Percentiles rank a stretch among this genome's conserved stretches.
Conservation (phyloP, 192 early-diverging fungal genomes). For the Geranomyces michiganensis region DNA sequence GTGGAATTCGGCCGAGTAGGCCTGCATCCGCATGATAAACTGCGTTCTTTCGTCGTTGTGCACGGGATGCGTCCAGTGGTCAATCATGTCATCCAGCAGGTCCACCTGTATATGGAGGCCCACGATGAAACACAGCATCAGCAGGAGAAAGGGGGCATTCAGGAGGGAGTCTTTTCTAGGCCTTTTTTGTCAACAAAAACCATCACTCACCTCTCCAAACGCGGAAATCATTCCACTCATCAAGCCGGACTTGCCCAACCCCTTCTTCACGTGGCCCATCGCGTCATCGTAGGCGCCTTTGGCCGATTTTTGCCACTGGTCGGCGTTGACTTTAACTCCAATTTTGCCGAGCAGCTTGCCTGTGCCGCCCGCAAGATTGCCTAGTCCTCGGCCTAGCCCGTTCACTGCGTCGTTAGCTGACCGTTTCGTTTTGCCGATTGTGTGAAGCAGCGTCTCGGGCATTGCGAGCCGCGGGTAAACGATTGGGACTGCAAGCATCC, state of each 20-base stretch:
- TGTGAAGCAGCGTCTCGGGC: slow-evolving; percentile 18
- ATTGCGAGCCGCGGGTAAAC: slow-evolving; percentile 66
- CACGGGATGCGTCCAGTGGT: slow-evolving; percentile 64
- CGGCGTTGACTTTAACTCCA: slow-evolving; percentile 24
- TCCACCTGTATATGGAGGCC: no score
- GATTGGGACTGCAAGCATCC: slow-evolving; percentile 74
- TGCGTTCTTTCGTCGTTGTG: slow-evolving; percentile 72
- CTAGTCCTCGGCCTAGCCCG: slow-evolving; percentile 11
- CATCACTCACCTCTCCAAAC: slow-evolving; percentile 63
- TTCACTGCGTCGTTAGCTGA: slow-evolving; percentile 26
- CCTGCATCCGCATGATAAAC: slow-evolving; percentile 68
- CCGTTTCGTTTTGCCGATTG: slow-evolving; percentile 24
- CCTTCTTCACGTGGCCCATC: slow-evolving; percentile 30
- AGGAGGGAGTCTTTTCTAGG: slow-evolving; percentile 64
- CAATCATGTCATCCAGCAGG: slow-evolving; percentile 83
- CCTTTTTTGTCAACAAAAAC: background rate
- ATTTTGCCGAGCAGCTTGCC: slow-evolving; percentile 14
- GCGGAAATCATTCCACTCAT: slow-evolving; percentile 54
- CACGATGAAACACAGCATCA: no score
- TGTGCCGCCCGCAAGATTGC: slow-evolving; percentile 10
- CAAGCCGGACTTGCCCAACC: slow-evolving; percentile 35
- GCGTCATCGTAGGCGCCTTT: slow-evolving; percentile 18
- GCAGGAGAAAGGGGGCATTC: slow-evolving; percentile 3
- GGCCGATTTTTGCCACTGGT: slow-evolving; percentile 12
- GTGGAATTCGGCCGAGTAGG: slow-evolving; percentile 56